Evolutionary conservation across 1,139 yeast genomes (phyloP).

Genomic region (Petasospora rhodanensis): DNA sequence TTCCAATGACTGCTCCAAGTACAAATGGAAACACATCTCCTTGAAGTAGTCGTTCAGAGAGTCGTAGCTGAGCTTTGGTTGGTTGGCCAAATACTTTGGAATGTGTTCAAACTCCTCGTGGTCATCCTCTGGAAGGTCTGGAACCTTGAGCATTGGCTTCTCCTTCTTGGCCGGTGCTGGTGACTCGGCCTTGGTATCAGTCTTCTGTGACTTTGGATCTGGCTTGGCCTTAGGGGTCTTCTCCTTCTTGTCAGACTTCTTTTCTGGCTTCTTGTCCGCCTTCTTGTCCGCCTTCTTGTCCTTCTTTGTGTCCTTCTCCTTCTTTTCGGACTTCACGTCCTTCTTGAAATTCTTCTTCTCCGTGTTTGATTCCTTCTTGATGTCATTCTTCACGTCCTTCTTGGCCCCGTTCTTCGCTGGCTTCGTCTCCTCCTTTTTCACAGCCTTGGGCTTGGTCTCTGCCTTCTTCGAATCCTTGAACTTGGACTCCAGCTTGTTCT

Average conservation of each 20-base stretch:
- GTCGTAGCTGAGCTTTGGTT: constrained; percentile 45
- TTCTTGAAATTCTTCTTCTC: neutral
- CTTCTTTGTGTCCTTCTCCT: neutral
- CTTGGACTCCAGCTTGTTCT: too few relatives aligned
- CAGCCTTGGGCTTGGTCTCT: too few relatives aligned
- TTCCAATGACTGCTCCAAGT: constrained; percentile 52
- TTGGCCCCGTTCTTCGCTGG: constrained; percentile 1
- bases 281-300: neutral
- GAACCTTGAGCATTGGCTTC: constrained; percentile 11
- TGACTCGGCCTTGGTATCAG: neutral
- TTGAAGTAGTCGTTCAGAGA: constrained; percentile 48
- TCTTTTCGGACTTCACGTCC: constrained; percentile 1
- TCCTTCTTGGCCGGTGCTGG: constrained; percentile 4
- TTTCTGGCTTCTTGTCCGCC: neutral
- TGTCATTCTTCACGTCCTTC: neutral
- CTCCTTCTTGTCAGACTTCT: constrained; percentile 1
- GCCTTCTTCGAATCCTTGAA: too few relatives aligned
- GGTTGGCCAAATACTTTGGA: constrained; percentile 27
- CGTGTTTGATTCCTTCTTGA: constrained; percentile 1
- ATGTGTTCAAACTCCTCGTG: constrained; percentile 32
- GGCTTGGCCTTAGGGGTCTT: neutral
- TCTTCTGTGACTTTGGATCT: neutral
- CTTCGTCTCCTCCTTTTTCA: constrained; percentile 2
- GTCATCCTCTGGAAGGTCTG: constrained; percentile 13
- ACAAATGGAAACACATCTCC: constrained; percentile 57